phyloP scores from a whole-genome alignment of 1,139 yeast genomes.

The Magnusiomyces ingens region DNA sequence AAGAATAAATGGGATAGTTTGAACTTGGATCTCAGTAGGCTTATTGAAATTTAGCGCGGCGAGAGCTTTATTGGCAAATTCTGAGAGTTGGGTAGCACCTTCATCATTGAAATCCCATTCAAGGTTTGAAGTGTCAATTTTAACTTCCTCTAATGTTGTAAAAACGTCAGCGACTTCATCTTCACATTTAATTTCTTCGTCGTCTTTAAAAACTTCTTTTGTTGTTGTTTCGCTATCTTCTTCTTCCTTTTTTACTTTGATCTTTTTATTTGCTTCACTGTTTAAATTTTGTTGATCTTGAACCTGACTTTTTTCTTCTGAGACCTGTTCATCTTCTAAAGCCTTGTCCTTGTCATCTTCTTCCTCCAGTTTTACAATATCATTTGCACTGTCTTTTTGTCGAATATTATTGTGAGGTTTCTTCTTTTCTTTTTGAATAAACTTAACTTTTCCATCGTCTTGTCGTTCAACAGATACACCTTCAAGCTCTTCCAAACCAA shows the following conservation, averaged over 20 bases:
- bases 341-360: constrained; percentile 15
- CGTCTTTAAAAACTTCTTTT: constrained; percentile 17
- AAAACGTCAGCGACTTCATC: constrained; percentile 3
- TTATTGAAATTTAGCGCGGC: constrained; percentile 48
- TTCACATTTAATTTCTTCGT: constrained; percentile 21
- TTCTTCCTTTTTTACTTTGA: constrained; percentile 14
- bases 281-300: constrained; percentile 7
- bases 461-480: constrained; percentile 72
- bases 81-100: constrained; percentile 49
- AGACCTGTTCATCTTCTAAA: constrained; percentile 21
- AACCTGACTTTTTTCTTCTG: constrained; percentile 17
- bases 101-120: constrained; percentile 25
- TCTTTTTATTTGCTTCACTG: constrained; percentile 18
- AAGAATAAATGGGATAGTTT: constrained; percentile 69
- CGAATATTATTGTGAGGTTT: no score
- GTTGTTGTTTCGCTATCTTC: constrained; percentile 15
- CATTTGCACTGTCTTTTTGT: constrained; percentile 27
- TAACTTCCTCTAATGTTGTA: constrained; percentile 20
- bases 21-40: constrained; percentile 81
- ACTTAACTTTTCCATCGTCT: constrained; percentile 58
- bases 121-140: constrained; percentile 21
- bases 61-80: constrained; percentile 42
- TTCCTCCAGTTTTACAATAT: constrained; percentile 25
- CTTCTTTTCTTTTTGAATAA: constrained; percentile 36
- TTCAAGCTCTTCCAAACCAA: constrained; percentile 88